These are phyloP conservation scores for Cutaneotrichosporon cavernicola DNA, from an alignment of 1,284 basidiomycete species.

Conservation along the genomic window DNA sequence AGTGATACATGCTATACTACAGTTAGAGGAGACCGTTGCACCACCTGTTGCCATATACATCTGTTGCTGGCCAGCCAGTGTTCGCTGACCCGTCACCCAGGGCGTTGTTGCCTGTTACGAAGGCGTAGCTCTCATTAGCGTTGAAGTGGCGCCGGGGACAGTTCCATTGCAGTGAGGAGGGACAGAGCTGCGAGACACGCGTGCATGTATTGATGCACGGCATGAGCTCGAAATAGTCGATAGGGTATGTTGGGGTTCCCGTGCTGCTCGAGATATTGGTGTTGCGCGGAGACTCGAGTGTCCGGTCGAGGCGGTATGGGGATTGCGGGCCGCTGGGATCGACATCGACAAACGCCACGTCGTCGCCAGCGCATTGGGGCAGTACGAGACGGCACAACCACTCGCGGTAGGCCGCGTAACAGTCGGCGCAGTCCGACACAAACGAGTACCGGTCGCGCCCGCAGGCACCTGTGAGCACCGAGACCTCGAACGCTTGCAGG, in stretches of 20 bases:
- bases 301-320: slow-evolving; percentile 52
- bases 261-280: slow-evolving; percentile 15
- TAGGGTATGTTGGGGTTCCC: slow-evolving; percentile 27
- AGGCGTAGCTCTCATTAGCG: slow-evolving; percentile 67
- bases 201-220: slow-evolving; percentile 78
- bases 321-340: slow-evolving; percentile 38
- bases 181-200: slow-evolving; percentile 71
- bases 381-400: slow-evolving; percentile 76
- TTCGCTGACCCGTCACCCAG: slow-evolving; percentile 53
- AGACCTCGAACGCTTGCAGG: slow-evolving; percentile 70
- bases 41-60: slow-evolving; percentile 76
- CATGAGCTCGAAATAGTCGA: slow-evolving; percentile 62
- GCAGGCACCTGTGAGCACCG: slow-evolving; percentile 66
- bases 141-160: slow-evolving; percentile 68
- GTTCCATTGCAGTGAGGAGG: slow-evolving; percentile 66
- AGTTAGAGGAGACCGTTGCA: slow-evolving; percentile 59
- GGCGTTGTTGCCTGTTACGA: slow-evolving; percentile 60
- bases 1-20: slow-evolving; percentile 3
- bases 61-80: slow-evolving; percentile 61
- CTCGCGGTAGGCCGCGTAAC: slow-evolving; percentile 68
- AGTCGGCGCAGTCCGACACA: slow-evolving; percentile 71
- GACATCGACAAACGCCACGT: slow-evolving; percentile 44
- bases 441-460: slow-evolving; percentile 78
- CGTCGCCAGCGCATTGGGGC: slow-evolving; percentile 61
- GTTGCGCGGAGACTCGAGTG: slow-evolving; percentile 53